Conservation (phyloP, 306 rosid genomes). For the Benincasa hispida region DNA sequence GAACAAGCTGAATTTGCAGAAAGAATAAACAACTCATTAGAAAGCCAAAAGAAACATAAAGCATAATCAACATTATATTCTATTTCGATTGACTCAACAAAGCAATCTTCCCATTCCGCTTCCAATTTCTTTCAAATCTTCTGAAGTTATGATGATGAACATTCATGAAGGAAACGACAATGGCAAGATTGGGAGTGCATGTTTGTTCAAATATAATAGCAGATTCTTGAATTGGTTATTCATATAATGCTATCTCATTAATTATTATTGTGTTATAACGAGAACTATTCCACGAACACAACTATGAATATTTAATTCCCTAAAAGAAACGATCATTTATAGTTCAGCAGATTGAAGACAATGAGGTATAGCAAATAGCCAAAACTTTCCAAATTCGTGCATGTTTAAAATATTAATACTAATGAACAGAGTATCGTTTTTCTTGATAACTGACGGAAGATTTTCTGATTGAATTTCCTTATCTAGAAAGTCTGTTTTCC, state of each 20-base stretch:
- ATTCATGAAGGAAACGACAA: neutral
- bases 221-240: neutral
- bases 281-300: neutral
- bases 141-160: neutral
- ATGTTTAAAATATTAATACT: neutral
- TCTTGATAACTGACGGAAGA: neutral
- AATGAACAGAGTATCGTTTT: neutral
- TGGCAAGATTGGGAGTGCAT: neutral
- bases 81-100: neutral
- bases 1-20: constrained; percentile 37
- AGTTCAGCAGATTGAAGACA: neutral
- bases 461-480: neutral
- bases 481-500: neutral
- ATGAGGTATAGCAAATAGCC: neutral
- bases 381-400: neutral
- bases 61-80: neutral
- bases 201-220: neutral
- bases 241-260: neutral
- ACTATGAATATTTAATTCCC: neutral
- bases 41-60: neutral
- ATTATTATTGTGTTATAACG: neutral
- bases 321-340: neutral
- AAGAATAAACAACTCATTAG: neutral
- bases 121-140: neutral
- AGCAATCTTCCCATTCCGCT: neutral